Base-by-base conservation (phyloP, 1,284 basidiomycete genomes). In the Marasmius fiardii region DNA sequence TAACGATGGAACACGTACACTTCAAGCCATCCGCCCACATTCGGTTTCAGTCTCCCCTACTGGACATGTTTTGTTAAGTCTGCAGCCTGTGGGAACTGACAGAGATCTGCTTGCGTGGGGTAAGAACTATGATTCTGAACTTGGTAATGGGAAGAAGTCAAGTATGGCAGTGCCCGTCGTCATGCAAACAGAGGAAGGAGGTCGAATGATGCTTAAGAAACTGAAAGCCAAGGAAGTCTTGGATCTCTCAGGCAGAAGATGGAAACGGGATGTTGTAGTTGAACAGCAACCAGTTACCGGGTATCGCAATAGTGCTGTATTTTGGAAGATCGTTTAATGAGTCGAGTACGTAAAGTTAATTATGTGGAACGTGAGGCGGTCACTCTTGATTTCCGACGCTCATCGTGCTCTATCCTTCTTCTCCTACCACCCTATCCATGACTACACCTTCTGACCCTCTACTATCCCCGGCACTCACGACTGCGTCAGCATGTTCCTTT, bases 71-170 rank as follows among this genome's bases (percentile, higher is more conserved):
- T 79, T 93, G 11, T 78, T 90, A 39, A 84, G 90, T 2, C 74
- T 95, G 44, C 84, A 92, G 64, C 24, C 26, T 0, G 80, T 80
- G 5, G 70, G 74, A 4, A 71, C 71, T 2, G 82, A 85, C 23
- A 78, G 78, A 53, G 88, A 91, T 67, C 70, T 90, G 50, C 67
- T 86, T 50, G 77, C 76, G 2, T 90, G 86, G 86, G 87, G 89
- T 10, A 78, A 78, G 56, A 90, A 90, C 62, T 78, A 82, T 44
- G 82, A 88, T 45, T 90, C 83, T 63, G 90, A 95, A 70, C 79
- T 95, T 5, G 95, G 95, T 4, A 95, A 87, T 59, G 92, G 92
- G 41, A 93, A 88, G 68, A 82, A 88, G 54, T 80, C 85, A 4
- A 93, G 89, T 65, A 65, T 88, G 7, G 80, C 90, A 0, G 74